Percentiles rank a stretch among this genome's conserved stretches.
These are phyloP conservation scores for Lizonia empirigonia DNA, from an alignment of 2,329 filamentous ascomycete genomes.

Conservation along the genomic window DNA sequence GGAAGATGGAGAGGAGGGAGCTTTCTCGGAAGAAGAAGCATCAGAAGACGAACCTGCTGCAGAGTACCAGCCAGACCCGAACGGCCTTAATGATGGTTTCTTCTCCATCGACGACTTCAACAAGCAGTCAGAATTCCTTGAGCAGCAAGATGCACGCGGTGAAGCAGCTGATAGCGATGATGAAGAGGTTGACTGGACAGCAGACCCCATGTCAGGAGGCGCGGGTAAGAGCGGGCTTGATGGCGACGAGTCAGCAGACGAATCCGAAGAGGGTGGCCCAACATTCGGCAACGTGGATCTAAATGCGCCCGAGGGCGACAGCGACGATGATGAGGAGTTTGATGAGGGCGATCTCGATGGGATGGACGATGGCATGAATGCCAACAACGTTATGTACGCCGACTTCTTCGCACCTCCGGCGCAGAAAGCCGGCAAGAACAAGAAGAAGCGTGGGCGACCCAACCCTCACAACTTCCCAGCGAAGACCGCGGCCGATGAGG, in stretches of 20 bases:
- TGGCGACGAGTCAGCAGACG: conserved; percentile 58
- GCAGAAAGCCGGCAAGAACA: conserved; percentile 69
- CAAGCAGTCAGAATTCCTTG: conserved; percentile 85
- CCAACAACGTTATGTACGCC: conserved; percentile 86
- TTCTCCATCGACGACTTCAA: conserved; percentile 99
- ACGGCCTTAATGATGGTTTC: conserved; percentile 95
- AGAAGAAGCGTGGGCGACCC: conserved; percentile 58
- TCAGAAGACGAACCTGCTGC: conserved; percentile 53
- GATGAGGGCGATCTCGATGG: conserved; percentile 61
- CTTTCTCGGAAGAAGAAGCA: conserved; percentile 52
- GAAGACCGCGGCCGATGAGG: conserved; percentile 27
- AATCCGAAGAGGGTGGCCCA: conserved; percentile 75
- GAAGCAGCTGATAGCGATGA: conserved; percentile 76
- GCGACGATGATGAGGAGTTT: conserved; percentile 66
- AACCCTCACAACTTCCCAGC: conserved; percentile 59
- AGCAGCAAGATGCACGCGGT: conserved; percentile 80
- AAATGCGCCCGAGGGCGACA: conserved; percentile 72
- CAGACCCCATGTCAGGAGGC: conserved; percentile 66
- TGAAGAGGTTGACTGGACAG: conserved; percentile 86
- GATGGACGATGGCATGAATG: conserved; percentile 68
- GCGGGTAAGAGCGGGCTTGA: conserved; percentile 41
- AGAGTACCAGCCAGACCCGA: conserved; percentile 71
- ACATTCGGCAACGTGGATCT: conserved; percentile 83
- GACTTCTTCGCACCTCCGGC: conserved; percentile 92
- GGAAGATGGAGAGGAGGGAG: conserved; percentile 41